These are phyloP conservation scores for Chloranthus sessilifolius DNA, from an alignment of 164 flowering plant species.

Conservation along the genomic window DNA sequence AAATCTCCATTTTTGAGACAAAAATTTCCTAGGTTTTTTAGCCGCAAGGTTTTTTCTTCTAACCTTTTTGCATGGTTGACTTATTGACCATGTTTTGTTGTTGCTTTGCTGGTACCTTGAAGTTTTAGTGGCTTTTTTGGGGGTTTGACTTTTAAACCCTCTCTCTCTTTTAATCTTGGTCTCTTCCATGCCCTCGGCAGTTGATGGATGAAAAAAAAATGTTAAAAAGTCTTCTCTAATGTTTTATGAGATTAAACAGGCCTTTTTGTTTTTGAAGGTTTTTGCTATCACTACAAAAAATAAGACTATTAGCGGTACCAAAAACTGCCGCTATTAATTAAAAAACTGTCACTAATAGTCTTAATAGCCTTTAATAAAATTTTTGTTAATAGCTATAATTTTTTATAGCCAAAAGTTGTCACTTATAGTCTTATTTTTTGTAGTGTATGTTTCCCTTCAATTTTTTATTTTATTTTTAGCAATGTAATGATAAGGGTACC, in stretches of 20 bases:
- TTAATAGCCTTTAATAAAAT: too few relatives aligned
- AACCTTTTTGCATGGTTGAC: slow-evolving; percentile 23
- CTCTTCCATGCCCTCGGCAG: background rate
- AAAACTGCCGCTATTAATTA: too few relatives aligned
- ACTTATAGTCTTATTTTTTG: too few relatives aligned
- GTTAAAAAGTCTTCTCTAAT: background rate
- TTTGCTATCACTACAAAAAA: too few relatives aligned
- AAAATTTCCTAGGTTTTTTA: slow-evolving; percentile 8
- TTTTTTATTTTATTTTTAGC: slow-evolving; percentile 4
- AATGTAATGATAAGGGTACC: background rate
- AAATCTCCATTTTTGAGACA: background rate
- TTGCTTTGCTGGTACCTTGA: slow-evolving; percentile 18
- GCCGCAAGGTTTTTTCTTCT: slow-evolving; percentile 13
- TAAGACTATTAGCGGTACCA: too few relatives aligned
- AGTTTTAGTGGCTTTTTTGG: slow-evolving; percentile 7
- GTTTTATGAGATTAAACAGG: slow-evolving; percentile 1
- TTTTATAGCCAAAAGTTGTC: too few relatives aligned
- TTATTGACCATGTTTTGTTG: slow-evolving; percentile 21
- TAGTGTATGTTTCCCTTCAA: slow-evolving; percentile 12
- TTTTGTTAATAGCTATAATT: too few relatives aligned
- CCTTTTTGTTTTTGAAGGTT: slow-evolving; percentile 6
- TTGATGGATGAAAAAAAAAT: too few relatives aligned
- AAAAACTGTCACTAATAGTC: too few relatives aligned
- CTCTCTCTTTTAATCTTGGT: background rate
- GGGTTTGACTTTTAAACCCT: too few relatives aligned